Conservation (phyloP, 2,329 filamentous ascomycete genomes). For the Lasiodiplodia citricola region DNA sequence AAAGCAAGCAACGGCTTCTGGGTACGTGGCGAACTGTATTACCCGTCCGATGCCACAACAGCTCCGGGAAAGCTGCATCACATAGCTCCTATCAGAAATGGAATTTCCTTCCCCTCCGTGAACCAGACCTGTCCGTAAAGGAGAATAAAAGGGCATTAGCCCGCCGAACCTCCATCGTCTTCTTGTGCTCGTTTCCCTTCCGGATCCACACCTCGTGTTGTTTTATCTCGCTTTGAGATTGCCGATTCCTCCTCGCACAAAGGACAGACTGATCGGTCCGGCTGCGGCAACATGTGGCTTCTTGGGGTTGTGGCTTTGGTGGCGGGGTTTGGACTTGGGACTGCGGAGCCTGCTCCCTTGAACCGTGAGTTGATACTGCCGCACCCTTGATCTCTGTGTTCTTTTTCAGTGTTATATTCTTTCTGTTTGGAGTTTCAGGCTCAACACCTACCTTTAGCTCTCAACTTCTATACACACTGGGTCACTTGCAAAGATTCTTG, state of each 20-base stretch:
- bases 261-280: not conserved
- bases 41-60: conserved; percentile 1
- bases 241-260: not conserved
- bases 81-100: conserved; percentile 3
- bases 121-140: not conserved
- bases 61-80: not conserved
- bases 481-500: not conserved
- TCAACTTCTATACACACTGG: not conserved
- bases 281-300: not conserved
- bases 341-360: not conserved
- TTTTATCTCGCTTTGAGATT: not conserved
- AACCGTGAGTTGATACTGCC: not conserved
- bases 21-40: not conserved
- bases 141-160: conserved; percentile 10
- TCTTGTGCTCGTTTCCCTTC: not conserved
- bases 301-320: not conserved
- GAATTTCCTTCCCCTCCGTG: not conserved
- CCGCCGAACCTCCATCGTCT: not conserved
- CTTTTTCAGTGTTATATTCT: not conserved
- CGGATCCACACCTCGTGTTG: not conserved
- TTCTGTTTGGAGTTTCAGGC: not conserved
- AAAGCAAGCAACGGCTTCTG: not conserved
- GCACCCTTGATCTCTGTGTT: not conserved
- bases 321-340: not conserved
- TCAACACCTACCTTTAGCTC: not conserved